phyloP scores from a whole-genome alignment of 192 early-diverging fungal species.

The Backusella australiensis region DNA sequence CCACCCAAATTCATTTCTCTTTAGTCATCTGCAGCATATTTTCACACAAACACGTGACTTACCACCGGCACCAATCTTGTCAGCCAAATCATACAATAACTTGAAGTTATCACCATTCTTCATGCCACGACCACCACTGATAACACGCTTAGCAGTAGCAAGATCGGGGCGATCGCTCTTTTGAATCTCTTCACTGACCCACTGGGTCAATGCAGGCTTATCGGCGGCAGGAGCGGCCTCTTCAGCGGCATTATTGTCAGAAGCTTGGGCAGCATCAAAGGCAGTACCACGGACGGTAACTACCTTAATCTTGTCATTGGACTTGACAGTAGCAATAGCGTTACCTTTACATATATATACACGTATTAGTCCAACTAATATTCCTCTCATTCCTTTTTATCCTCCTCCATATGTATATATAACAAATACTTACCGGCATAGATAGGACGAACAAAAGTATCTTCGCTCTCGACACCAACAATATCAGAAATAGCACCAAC shows the following conservation, averaged over 20 bases:
- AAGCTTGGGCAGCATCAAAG: constrained; percentile 65
- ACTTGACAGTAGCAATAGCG: constrained; percentile 94
- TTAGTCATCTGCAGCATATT: background rate
- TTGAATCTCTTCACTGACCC: constrained; percentile 85
- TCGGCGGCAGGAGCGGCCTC: constrained; percentile 72
- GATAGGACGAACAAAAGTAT: constrained; percentile 95
- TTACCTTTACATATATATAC: constrained; percentile 58
- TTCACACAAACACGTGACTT: constrained; percentile 29
- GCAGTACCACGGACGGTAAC: constrained; percentile 89
- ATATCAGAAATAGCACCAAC: constrained; percentile 92
- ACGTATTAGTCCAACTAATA: background rate
- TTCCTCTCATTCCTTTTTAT: background rate
- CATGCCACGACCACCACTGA: constrained; percentile 93
- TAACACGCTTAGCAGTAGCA: constrained; percentile 80
- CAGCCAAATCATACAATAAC: constrained; percentile 87
- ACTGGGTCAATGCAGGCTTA: constrained; percentile 61
- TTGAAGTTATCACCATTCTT: constrained; percentile 96
- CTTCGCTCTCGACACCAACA: constrained; percentile 69
- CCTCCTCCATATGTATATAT: background rate
- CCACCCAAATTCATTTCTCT: constrained; percentile 12
- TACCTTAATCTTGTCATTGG: constrained; percentile 82
- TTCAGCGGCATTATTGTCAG: constrained; percentile 52
- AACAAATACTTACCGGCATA: constrained; percentile 76
- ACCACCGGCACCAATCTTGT: constrained; percentile 92
- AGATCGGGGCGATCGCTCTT: constrained; percentile 97